These are phyloP conservation scores for Tirmania nivea DNA, from an alignment of 495 filamentous ascomycete species.

Conservation along the genomic window DNA sequence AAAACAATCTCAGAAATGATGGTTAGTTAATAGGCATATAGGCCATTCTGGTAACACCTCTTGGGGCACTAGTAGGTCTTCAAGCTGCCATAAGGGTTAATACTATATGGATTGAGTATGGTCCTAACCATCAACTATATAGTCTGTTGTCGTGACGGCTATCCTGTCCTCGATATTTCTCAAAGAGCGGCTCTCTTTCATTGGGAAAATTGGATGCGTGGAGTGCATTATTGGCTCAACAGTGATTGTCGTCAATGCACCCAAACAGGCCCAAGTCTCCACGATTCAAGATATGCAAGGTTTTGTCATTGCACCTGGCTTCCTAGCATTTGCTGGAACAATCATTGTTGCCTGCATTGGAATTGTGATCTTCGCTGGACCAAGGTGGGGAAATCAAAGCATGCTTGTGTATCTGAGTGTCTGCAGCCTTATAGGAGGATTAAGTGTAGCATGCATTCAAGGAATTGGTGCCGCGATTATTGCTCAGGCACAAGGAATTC, in stretches of 20 bases:
- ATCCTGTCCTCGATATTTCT: conserved; percentile 88
- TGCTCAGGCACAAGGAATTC: conserved; percentile 50
- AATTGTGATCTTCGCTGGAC: conserved; percentile 63
- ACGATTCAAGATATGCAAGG: conserved; percentile 85
- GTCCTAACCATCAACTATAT: neutral
- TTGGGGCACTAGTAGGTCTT: conserved; percentile 50
- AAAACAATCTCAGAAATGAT: too few species aligned
- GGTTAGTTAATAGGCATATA: neutral
- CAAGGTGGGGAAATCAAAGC: conserved; percentile 81
- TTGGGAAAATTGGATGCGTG: conserved; percentile 91
- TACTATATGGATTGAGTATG: too few species aligned
- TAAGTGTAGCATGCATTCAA: conserved; percentile 90
- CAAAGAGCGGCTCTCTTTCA: conserved; percentile 84
- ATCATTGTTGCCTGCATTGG: conserved; percentile 51
- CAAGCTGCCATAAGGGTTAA: neutral
- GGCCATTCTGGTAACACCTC: conserved; percentile 82
- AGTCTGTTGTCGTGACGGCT: conserved; percentile 78
- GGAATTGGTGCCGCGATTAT: conserved; percentile 82
- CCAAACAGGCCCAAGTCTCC: conserved; percentile 57
- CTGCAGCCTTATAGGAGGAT: conserved; percentile 80
- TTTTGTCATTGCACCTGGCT: conserved; percentile 72
- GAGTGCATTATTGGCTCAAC: conserved; percentile 84
- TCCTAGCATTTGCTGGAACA: conserved; percentile 65
- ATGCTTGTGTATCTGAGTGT: conserved; percentile 96
- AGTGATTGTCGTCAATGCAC: conserved; percentile 86